A percentile compares a stretch with the other conserved stretches of the same genome.
Conservation (phyloP, 306 rosid species). For the Chamaecrista fasciculata region DNA sequence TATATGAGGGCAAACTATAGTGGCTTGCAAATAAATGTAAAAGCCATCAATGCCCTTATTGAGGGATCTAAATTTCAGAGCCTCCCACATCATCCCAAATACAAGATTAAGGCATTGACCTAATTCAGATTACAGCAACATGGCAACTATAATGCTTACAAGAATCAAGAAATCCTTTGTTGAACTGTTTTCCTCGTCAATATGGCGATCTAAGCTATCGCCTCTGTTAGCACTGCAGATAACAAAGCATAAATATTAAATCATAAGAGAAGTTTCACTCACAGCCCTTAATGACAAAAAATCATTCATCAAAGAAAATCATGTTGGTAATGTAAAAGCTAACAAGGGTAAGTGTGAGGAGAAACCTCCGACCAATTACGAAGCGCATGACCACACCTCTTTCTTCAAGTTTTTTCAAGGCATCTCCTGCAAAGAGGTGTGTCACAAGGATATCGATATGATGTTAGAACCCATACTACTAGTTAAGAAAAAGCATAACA, state of each 20-base stretch:
- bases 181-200: conserved; percentile 67
- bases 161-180: conserved; percentile 91
- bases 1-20: conserved; percentile 4
- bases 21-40: conserved; percentile 20
- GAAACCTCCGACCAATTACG: conserved; percentile 96
- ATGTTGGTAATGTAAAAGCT: not conserved
- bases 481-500: conserved; percentile 16
- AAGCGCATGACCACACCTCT: conserved; percentile 93
- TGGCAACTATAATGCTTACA: conserved; percentile 55
- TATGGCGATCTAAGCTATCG: conserved; percentile 94
- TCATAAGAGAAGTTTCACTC: conserved; percentile 23
- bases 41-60: not conserved
- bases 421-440: conserved; percentile 63
- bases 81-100: conserved; percentile 10
- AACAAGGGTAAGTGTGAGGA: conserved; percentile 45
- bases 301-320: conserved; percentile 29
- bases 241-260: conserved; percentile 24
- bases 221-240: conserved; percentile 84
- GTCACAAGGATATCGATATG: conserved; percentile 8
- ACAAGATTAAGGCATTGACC: not conserved
- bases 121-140: conserved; percentile 20
- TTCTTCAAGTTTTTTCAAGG: conserved; percentile 86
- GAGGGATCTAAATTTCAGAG: conserved; percentile 13
- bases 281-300: not conserved
- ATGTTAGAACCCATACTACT: conserved; percentile 13